Base-by-base conservation (phyloP, 1,139 yeast genomes). In the Taphrina flavorubra region DNA sequence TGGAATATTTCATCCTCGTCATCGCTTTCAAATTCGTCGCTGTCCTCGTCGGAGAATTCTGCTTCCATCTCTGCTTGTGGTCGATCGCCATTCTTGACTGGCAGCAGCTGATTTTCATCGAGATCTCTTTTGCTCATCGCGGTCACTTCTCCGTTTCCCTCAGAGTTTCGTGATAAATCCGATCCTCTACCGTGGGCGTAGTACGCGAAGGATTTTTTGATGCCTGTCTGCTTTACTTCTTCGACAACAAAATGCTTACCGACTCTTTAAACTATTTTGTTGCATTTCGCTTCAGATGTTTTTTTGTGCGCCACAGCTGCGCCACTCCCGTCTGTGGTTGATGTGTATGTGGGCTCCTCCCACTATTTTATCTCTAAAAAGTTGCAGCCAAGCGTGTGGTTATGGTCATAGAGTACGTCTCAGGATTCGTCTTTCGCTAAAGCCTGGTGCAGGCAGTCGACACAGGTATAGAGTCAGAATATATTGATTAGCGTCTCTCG, bases 21-120 rank as follows among this genome's bases (percentile, higher is more conserved):
- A 74, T 94, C 98, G 79, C 95, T 88, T 77, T 92, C 98, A 75
- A 87, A 90, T 72, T 94, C 97, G 78, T 92, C 99, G 46, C 67
- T 63, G 37, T 63, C 67, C 20, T 63, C 67, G 20, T 63, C 67
- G n/a, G 67, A 63, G 47, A 63, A 63, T 18, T 63, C 53, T n/a
- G 55, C 67, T 18, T 53, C 56, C 8, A 16, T 16, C 11, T 63
- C 61, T 13, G 42, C 42, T 13, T 20, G 42, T 14, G 67, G 67
- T 20, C 67, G 53, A 25, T 55, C 61, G 14, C 67, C 67, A 34
- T 46, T 49, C 37, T 63, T 63, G 44, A 57, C 67, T 2, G 67
- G 61, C 61, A 63, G 25, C 34, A 36, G 46, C 25, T 46, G 47
- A 34, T 34, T 31, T 7, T 36, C 34, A 18, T 63, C 67, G 2